Evolutionary conservation across 345 rosid genomes (phyloP).

Genomic region (Rhizophora mangle): DNA sequence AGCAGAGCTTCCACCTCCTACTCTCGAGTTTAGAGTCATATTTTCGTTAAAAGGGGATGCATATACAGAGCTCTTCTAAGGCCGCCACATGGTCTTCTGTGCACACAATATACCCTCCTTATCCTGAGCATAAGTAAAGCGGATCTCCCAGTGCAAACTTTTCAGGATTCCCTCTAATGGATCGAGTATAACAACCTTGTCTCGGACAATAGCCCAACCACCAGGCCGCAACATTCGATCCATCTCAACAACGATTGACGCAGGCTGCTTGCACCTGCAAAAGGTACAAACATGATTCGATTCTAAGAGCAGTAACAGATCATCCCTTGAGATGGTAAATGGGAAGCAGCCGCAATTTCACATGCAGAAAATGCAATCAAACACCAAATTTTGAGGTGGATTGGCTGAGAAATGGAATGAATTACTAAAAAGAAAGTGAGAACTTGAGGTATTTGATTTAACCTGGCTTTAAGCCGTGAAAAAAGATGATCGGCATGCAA

Average conservation of each 20-base stretch:
- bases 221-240: conserved; percentile 77
- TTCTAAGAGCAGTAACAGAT: too few species aligned
- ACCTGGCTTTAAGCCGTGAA: conserved; percentile 94
- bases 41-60: background rate
- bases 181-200: conserved; percentile 75
- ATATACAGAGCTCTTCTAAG: conserved; percentile 29
- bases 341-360: background rate
- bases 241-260: conserved; percentile 80
- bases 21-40: background rate
- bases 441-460: background rate
- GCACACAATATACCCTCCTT: conserved; percentile 84
- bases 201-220: conserved; percentile 85
- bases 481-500: conserved; percentile 94
- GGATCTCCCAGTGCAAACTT: conserved; percentile 88
- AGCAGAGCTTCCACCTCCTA: background rate
- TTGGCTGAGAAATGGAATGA: background rate
- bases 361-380: background rate
- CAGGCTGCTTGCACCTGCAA: conserved; percentile 81
- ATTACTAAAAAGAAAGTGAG: background rate
- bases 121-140: conserved; percentile 76
- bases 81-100: conserved; percentile 82
- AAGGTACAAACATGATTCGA: background rate
- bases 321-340: background rate
- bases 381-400: too few species aligned
- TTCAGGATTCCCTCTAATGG: conserved; percentile 65